Conservation (phyloP, 176 grass and related monocot genomes). For the Phragmites australis region DNA sequence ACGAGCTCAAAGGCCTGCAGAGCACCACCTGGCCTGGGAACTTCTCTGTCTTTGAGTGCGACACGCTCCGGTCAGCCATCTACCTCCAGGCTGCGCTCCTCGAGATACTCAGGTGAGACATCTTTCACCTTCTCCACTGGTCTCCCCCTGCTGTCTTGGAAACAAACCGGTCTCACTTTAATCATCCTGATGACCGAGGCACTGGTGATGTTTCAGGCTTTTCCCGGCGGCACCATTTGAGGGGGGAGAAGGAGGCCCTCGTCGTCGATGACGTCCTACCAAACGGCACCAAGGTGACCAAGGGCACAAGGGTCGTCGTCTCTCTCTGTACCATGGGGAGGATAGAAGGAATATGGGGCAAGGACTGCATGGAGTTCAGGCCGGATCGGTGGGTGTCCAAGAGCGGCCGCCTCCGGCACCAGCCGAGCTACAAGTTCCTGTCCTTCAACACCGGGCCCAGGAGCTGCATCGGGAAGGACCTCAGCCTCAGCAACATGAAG, state of each 20-base stretch:
- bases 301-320: constrained; percentile 54
- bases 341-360: constrained; percentile 65
- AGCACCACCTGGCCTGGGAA: constrained; percentile 28
- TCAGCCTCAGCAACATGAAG: constrained; percentile 59
- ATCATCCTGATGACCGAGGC: background rate
- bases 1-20: constrained; percentile 43
- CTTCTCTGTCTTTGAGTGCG: constrained; percentile 43
- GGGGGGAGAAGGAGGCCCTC: constrained; percentile 60
- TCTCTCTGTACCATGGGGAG: constrained; percentile 59
- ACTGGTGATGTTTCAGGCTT: constrained; percentile 41
- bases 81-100: constrained; percentile 61
- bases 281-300: constrained; percentile 48
- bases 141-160: background rate
- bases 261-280: constrained; percentile 44
- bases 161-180: background rate
- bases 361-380: constrained; percentile 51
- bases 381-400: constrained; percentile 59
- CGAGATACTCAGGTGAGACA: constrained; percentile 51
- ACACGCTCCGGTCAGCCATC: constrained; percentile 39
- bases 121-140: background rate
- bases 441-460: constrained; percentile 52
- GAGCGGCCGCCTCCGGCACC: constrained; percentile 44
- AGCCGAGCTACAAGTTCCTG: constrained; percentile 59
- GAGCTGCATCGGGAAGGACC: constrained; percentile 60
- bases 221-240: constrained; percentile 53